Evolutionary conservation across 768 basidiomycete species (phyloP), one percentile per base, ranked within the genome.

Genomic region (Tylopilus intermedius): DNA sequence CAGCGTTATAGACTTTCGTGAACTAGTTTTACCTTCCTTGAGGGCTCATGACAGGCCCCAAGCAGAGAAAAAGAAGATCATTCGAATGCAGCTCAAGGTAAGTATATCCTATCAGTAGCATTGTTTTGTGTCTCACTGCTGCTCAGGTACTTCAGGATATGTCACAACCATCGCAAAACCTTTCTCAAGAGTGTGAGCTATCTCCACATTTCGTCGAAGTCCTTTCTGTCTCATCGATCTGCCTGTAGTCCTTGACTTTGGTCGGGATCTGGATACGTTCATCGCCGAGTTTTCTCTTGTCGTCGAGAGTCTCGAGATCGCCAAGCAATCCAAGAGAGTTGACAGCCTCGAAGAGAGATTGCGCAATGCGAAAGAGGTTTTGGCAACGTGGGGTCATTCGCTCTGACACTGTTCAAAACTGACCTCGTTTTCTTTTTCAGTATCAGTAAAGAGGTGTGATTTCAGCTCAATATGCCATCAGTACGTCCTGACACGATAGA

Each of bases 151-250:
- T 63, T 14, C 50, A 60, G 5, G 49, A 53, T 1, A 59, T 46
- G 14, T 52, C 62, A 8, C 51, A 55, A 9, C 61, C 61, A 30
- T 63, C 61, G 8, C 47, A 63, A 33, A 15, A 51, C 1, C 27
- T 60, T 32, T 64, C 49, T 21, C 61, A 60, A 41, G 55, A 53
- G 38, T 62, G 58, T 62, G 45, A 3, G 58, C 7, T 26, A 11
- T 33, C 11, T 27, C 27, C 21, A 7, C 3, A 27, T 30, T 8
- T 39, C 10, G 21, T 32, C n/a, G n/a, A 21, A 29, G 2, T n/a
- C 18, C 26, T 6, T 39, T 33, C 32, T 29, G 2, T 9, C 9
- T 52, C 21, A 52, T 39, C 2, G 15, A 30, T 15, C 1, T 13
- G 0, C 27, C 39, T 26, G 8, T 14, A 62, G 61, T 62, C 32